Evolutionary conservation across 768 basidiomycete genomes (phyloP).

Genomic region (Lentinula detonsa): DNA sequence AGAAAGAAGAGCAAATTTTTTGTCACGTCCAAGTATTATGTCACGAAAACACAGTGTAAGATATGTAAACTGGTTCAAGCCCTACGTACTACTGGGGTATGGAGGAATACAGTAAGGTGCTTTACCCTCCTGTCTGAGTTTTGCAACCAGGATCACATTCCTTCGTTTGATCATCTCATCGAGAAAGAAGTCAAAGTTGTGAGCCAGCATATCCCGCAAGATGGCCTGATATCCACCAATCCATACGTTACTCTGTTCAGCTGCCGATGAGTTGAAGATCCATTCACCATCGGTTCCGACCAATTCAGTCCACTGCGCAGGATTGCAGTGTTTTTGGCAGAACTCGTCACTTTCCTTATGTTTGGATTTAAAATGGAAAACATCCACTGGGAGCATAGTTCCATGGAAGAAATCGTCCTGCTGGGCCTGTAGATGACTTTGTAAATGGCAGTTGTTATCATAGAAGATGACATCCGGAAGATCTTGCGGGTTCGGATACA

Average conservation of each 20-base stretch:
- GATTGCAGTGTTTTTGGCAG: conserved; percentile 21
- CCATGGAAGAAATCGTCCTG: conserved; percentile 14
- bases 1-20: too few species aligned
- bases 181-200: conserved; percentile 24
- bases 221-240: conserved; percentile 22
- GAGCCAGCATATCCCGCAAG: conserved; percentile 19
- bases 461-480: conserved; percentile 16
- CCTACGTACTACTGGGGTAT: too few species aligned
- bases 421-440: conserved; percentile 7
- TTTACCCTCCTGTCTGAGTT: background rate
- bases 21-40: too few species aligned
- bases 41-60: too few species aligned
- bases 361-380: conserved; percentile 22
- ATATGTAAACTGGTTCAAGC: too few species aligned
- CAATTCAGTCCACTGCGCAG: conserved; percentile 11
- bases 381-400: conserved; percentile 17
- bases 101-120: too few species aligned
- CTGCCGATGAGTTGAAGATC: conserved; percentile 26
- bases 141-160: background rate
- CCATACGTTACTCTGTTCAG: conserved; percentile 30
- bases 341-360: conserved; percentile 17
- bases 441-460: conserved; percentile 19
- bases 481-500: conserved; percentile 11
- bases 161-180: conserved; percentile 24
- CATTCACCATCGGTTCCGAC: conserved; percentile 13